Evolutionary conservation across 352 stramenopile species (phyloP), one percentile per base, ranked within the genome.

Genomic region (Lagenidium giganteum): DNA sequence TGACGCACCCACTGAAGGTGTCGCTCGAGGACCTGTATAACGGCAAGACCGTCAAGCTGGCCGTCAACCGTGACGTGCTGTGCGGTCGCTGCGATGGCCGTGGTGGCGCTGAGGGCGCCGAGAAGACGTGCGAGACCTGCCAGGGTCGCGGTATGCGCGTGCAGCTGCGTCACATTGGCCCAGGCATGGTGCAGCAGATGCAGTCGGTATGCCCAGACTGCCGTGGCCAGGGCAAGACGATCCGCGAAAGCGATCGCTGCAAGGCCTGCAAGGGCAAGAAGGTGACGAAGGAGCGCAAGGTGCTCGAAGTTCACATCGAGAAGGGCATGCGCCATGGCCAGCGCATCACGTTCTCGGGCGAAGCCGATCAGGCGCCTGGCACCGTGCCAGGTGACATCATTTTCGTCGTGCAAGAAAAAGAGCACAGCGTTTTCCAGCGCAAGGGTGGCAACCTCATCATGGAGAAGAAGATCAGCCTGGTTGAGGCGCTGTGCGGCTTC

Each of bases 21-120:
- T 97, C 87, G 39, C 73, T 99, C 33, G 96, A 99, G 64, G 96
- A 99, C 57, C 65, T 99, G 35, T 99, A 99, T 86, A 98, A 99
- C 57, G 97, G 97, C 61, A 99, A 99, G 71, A 99, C 93, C 6
- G 90, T 98, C 36, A 98, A 98, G 55, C 70, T 99, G 17, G 93
- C 95, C 3, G 93, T 99, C 42, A 98, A 96, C 55, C 92, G 96
- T 28, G 95, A 98, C 57, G 87, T 96, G 50, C 55, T 96, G 9
- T 97, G 90, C 42, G 57, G 61, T 18, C 67, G 77, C 47, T 97
- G 90, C 52, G 83, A 93, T 22, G 90, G 90, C 36, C 70, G 70
- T 26, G 90, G 90, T 32, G 93, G 96, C 31, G 96, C 97, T 27
- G 77, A 96, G 32, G 96, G 96, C 16, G 89, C 91, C 9, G 81